Evolutionary conservation across 2,329 filamentous ascomycete species (phyloP).

Genomic region (Trichoderma atrobrunneum): DNA sequence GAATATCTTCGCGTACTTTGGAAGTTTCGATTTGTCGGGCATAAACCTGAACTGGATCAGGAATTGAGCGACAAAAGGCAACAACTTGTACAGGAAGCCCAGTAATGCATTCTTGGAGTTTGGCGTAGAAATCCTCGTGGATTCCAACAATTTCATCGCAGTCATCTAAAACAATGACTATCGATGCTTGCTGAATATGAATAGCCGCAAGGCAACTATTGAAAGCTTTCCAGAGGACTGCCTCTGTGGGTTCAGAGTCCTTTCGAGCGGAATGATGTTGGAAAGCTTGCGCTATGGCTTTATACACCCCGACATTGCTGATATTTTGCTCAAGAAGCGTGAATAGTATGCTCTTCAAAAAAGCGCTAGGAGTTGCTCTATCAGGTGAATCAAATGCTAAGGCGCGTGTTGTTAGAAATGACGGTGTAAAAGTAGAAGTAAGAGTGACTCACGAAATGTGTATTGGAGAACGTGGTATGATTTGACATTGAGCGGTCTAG

Average conservation of each 20-base stretch:
- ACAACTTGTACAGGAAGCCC: neutral
- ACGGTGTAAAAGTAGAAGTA: neutral
- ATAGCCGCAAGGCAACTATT: constrained; percentile 33
- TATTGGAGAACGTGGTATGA: constrained; percentile 37
- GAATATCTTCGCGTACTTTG: neutral
- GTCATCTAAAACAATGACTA: constrained; percentile 38
- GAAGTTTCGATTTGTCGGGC: neutral
- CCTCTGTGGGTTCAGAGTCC: neutral
- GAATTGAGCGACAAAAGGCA: neutral
- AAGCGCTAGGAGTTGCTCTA: neutral
- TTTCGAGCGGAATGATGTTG: neutral
- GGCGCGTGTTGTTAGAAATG: neutral
- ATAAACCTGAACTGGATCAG: neutral
- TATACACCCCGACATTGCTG: neutral
- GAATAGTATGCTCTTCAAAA: neutral
- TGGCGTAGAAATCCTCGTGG: neutral
- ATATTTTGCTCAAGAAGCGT: neutral
- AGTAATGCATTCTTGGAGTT: neutral
- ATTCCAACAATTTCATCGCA: constrained; percentile 34
- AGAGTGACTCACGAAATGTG: constrained; percentile 34
- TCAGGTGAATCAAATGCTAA: neutral
- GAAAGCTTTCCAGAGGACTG: constrained; percentile 27
- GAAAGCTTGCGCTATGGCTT: neutral
- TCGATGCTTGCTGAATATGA: constrained; percentile 28
- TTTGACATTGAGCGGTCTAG: constrained; percentile 35